Evolutionary conservation across 371 early-diverging fungal species (phyloP).

Genomic region (Homolaphlyctis polyrhiza): DNA sequence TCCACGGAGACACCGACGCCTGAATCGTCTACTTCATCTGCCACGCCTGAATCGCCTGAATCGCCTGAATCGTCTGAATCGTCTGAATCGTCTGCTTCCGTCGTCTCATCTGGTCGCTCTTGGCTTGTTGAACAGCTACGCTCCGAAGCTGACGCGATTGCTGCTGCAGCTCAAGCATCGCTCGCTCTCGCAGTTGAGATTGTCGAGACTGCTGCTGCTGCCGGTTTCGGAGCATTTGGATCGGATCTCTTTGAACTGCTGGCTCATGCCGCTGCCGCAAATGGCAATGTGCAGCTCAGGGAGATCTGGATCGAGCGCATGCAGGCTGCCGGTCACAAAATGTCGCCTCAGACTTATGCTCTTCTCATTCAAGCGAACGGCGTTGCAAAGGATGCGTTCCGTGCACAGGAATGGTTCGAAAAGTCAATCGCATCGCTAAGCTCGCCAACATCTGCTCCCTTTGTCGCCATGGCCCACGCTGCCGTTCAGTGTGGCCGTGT

Average conservation of each 20-base stretch:
- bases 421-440: not conserved
- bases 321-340: not conserved
- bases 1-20: not conserved
- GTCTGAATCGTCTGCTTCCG: too few relatives aligned
- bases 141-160: not conserved
- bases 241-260: too few relatives aligned
- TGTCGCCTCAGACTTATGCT: not conserved
- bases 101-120: too few relatives aligned
- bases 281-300: too few relatives aligned
- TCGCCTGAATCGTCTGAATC: not conserved
- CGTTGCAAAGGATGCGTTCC: not conserved
- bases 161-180: not conserved
- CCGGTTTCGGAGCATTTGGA: too few relatives aligned
- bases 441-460: not conserved
- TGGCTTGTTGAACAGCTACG: too few relatives aligned
- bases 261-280: too few relatives aligned
- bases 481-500: not conserved
- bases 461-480: not conserved
- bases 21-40: not conserved
- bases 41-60: not conserved
- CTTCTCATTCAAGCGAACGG: not conserved
- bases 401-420: constrained; percentile 5
- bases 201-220: too few relatives aligned
- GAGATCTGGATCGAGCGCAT: not conserved
- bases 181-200: not conserved